These are phyloP conservation scores for Hyaloscypha finlandica DNA, from an alignment of 495 filamentous ascomycete genomes.

Conservation along the genomic window DNA sequence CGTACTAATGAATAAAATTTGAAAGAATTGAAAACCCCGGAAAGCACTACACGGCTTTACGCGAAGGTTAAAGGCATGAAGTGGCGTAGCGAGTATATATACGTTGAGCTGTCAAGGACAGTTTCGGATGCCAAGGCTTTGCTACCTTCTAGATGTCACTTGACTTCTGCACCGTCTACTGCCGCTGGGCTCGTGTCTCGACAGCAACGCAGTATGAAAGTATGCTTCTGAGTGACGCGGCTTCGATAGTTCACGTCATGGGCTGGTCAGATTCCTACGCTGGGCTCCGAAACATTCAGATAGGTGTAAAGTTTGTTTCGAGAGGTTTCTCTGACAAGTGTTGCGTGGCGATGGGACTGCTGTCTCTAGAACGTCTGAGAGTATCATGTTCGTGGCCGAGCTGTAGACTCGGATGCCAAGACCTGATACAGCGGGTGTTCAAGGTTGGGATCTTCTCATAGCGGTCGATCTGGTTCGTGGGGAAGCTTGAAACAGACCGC, in stretches of 20 bases:
- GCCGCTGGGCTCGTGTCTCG: not conserved
- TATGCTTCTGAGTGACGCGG: not conserved
- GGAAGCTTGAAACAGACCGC: not conserved
- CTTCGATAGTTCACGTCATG: not conserved
- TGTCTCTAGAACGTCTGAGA: not conserved
- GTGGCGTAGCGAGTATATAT: not conserved
- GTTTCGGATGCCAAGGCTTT: slow-evolving; percentile 19
- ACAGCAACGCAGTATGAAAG: not conserved
- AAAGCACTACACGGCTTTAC: not conserved
- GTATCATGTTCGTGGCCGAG: not conserved
- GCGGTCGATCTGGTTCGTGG: not conserved
- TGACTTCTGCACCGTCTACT: not conserved
- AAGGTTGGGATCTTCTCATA: not conserved
- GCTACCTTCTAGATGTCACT: not conserved
- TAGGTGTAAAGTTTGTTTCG: not conserved
- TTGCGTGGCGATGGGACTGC: not conserved
- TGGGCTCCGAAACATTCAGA: not conserved
- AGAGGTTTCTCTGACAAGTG: slow-evolving; percentile 1
- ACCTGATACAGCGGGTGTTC: slow-evolving; percentile 5
- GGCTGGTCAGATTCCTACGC: not conserved
- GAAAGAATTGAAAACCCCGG: not conserved
- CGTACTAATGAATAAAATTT: not conserved
- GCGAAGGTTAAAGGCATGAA: not conserved
- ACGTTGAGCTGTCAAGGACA: not conserved
- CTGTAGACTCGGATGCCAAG: not conserved